Percentiles rank a stretch among this genome's conserved stretches.
These are phyloP conservation scores for Limtongozyma cylindracea DNA, from an alignment of 805 yeast genomes.

Conservation along the genomic window DNA sequence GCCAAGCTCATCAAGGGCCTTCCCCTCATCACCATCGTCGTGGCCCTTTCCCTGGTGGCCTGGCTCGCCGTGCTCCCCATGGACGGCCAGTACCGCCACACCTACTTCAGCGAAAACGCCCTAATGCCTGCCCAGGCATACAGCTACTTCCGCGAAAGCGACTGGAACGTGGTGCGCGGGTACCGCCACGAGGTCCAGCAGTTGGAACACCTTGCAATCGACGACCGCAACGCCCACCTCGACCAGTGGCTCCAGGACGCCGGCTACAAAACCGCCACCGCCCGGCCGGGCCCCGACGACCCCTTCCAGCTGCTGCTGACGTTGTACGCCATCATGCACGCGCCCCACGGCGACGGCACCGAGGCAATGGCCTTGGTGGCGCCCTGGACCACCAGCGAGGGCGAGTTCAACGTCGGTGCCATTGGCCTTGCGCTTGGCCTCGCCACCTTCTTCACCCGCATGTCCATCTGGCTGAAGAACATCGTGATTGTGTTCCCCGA, in stretches of 20 bases:
- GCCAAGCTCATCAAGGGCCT: conserved; percentile 10
- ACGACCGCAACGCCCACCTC: conserved; percentile 18
- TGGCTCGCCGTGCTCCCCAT: conserved; percentile 42
- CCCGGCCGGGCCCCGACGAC: too few relatives aligned
- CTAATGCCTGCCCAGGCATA: conserved; percentile 91
- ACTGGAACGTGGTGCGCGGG: conserved; percentile 83
- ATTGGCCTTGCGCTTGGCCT: conserved; percentile 46
- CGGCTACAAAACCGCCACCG: conserved; percentile 34
- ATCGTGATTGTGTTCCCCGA: conserved; percentile 68
- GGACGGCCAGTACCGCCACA: conserved; percentile 59
- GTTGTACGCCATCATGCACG: conserved; percentile 65
- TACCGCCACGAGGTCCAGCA: conserved; percentile 33
- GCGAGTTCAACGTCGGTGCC: conserved; percentile 54
- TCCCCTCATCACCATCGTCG: conserved; percentile 9
- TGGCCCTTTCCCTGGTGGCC: conserved; percentile 9
- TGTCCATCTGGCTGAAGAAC: conserved; percentile 93
- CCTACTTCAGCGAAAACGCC: conserved; percentile 90
- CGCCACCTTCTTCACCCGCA: conserved; percentile 54
- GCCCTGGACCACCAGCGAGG: conserved; percentile 60
- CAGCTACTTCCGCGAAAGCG: conserved; percentile 77
- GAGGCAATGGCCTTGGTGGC: conserved; percentile 82
- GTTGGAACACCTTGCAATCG: conserved; percentile 8
- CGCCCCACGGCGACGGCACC: conserved; percentile 89
- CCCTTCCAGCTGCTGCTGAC: conserved; percentile 3
- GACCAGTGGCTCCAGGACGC: conserved; percentile 37